These are phyloP conservation scores for Hansenula sp. DNA, from an alignment of 1,139 yeast genomes.

Conservation along the genomic window DNA sequence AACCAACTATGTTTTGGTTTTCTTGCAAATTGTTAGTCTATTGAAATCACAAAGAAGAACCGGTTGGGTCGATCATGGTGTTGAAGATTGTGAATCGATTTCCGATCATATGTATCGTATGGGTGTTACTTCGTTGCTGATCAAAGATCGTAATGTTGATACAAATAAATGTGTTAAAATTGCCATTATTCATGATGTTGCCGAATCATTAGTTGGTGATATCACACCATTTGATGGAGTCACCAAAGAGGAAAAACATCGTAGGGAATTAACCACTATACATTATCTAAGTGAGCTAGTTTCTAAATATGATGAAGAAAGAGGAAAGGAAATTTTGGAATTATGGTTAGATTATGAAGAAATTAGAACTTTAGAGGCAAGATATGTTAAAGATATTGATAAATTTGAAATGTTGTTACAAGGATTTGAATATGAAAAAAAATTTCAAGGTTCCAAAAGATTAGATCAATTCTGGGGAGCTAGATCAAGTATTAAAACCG, in stretches of 20 bases:
- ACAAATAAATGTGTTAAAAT: conserved; percentile 72
- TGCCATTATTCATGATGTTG: conserved; percentile 89
- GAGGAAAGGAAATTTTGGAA: conserved; percentile 63
- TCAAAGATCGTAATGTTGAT: conserved; percentile 47
- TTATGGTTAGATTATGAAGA: conserved; percentile 92
- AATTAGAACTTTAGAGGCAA: conserved; percentile 76
- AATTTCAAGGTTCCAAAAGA: conserved; percentile 50
- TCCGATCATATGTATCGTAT: conserved; percentile 97
- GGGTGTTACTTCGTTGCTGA: conserved; percentile 78
- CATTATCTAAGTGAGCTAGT: conserved; percentile 60
- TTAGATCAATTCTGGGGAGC: conserved; percentile 70
- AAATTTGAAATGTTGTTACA: conserved; percentile 90
- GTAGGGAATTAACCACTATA: conserved; percentile 76
- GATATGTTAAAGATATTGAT: conserved; percentile 90
- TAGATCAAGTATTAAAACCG: conserved; percentile 60
- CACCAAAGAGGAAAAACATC: conserved; percentile 70
- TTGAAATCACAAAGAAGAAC: conserved; percentile 83
- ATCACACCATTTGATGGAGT: conserved; percentile 83
- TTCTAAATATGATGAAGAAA: conserved; percentile 56
- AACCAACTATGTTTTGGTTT: conserved; percentile 56
- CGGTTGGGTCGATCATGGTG: conserved; percentile 85
- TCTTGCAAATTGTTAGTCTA: conserved; percentile 70
- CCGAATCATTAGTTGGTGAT: conserved; percentile 92
- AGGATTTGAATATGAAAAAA: conserved; percentile 84
- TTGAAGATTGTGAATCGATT: conserved; percentile 66